A percentile compares a stretch with the other conserved stretches of the same genome.
Evolutionary conservation across 352 stramenopile species (phyloP).

Genomic region (Phytophthora vignae): DNA sequence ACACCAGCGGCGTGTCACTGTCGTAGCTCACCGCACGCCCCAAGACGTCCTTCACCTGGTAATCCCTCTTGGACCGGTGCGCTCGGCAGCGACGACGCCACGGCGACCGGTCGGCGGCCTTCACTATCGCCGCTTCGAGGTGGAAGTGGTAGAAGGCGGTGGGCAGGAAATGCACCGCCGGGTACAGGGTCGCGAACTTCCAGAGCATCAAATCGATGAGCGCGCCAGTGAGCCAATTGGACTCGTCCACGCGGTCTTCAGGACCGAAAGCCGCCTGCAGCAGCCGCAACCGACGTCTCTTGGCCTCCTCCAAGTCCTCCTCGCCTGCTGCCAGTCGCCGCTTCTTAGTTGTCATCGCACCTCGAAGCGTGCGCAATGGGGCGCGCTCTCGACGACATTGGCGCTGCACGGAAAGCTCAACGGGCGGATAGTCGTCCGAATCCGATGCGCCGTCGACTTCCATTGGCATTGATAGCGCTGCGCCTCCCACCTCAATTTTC

Average conservation of each 20-base stretch:
- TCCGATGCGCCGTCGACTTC: not conserved
- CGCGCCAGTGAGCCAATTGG: conserved; percentile 85
- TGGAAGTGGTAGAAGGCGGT: conserved; percentile 87
- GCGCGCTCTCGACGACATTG: conserved; percentile 16
- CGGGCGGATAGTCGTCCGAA: not conserved
- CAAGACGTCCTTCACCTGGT: conserved; percentile 75
- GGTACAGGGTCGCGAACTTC: conserved; percentile 80
- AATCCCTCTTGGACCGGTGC: conserved; percentile 17
- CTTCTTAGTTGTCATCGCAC: conserved; percentile 19
- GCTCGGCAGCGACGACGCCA: conserved; percentile 21
- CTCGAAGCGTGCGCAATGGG: conserved; percentile 12
- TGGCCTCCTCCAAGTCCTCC: conserved; percentile 30
- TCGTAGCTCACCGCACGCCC: conserved; percentile 71
- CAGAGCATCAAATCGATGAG: conserved; percentile 89
- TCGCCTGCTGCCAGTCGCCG: conserved; percentile 11
- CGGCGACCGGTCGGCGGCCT: conserved; percentile 15
- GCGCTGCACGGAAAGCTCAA: conserved; percentile 5
- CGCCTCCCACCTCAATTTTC: not conserved
- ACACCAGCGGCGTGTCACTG: conserved; percentile 70
- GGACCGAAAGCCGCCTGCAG: conserved; percentile 62
- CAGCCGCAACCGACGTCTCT: conserved; percentile 33
- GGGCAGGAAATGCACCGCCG: conserved; percentile 79
- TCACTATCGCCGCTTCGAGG: too few species aligned
- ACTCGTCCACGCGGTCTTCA: conserved; percentile 76
- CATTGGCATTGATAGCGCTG: not conserved